These are phyloP conservation scores for Dendrobium catenatum DNA, from an alignment of 106 monocot genomes.

Conservation along the genomic window DNA sequence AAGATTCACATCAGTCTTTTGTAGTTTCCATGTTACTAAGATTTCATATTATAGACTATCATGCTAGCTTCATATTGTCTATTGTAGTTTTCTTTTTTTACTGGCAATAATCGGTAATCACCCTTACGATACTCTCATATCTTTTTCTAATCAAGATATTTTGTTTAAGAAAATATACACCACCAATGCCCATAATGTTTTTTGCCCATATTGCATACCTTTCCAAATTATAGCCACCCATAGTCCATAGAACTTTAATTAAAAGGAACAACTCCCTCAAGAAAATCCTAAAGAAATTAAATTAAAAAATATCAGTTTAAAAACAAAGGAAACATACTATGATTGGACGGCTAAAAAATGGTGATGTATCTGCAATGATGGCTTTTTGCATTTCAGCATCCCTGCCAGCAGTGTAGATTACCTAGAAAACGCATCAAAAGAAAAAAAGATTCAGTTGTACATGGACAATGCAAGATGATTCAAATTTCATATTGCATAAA, in stretches of 20 bases:
- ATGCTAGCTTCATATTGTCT: no score
- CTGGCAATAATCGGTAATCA: no score
- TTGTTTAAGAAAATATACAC: neutral
- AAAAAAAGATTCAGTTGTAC: neutral
- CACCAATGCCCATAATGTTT: neutral
- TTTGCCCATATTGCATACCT: neutral
- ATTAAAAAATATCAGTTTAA: neutral
- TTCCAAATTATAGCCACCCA: neutral
- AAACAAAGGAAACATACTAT: slow-evolving; percentile 40
- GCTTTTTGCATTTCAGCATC: slow-evolving; percentile 65
- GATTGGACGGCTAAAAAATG: slow-evolving; percentile 48
- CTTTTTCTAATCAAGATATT: no score
- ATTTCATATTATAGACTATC: no score
- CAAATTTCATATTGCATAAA: neutral
- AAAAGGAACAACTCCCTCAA: neutral
- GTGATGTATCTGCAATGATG: slow-evolving; percentile 54
- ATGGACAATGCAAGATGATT: neutral
- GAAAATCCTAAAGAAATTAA: neutral
- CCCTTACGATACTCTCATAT: no score
- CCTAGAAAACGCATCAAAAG: slow-evolving; percentile 33
- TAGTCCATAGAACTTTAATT: neutral
- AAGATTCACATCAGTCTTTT: no score
- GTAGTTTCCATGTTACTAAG: no score
- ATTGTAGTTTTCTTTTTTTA: no score
- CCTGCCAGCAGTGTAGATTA: slow-evolving; percentile 81